These are phyloP conservation scores for Colletotrichum plurivorum DNA, from an alignment of 2,329 filamentous ascomycete genomes.

Conservation along the genomic window DNA sequence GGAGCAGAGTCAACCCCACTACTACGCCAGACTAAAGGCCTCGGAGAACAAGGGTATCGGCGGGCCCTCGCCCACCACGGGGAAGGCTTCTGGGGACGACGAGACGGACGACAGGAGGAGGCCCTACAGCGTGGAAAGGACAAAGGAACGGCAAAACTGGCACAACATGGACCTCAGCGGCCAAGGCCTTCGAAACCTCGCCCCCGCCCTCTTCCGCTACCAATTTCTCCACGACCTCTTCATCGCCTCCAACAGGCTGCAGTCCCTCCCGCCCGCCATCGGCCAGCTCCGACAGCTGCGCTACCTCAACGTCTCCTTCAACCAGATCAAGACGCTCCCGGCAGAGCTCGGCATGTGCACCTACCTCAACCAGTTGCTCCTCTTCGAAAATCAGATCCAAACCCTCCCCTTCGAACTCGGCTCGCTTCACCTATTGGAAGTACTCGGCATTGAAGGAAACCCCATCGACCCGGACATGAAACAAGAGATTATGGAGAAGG, in stretches of 20 bases:
- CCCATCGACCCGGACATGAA: slow-evolving; percentile 83
- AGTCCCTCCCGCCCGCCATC: slow-evolving; percentile 83
- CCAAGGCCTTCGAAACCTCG: slow-evolving; percentile 90
- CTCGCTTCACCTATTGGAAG: slow-evolving; percentile 88
- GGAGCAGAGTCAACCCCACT: slow-evolving; percentile 75
- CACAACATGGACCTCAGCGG: slow-evolving; percentile 94
- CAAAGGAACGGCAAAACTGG: slow-evolving; percentile 85
- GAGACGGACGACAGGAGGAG: slow-evolving; percentile 71
- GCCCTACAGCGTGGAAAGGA: slow-evolving; percentile 76
- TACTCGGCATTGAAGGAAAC: slow-evolving; percentile 93
- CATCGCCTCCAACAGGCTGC: slow-evolving; percentile 92
- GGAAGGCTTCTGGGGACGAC: slow-evolving; percentile 64
- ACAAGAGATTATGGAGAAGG: slow-evolving; percentile 86
- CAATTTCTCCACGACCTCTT: slow-evolving; percentile 92
- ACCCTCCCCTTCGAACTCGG: slow-evolving; percentile 89
- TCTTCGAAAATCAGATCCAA: slow-evolving; percentile 92
- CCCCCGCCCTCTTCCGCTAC: slow-evolving; percentile 86
- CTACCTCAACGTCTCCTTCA: slow-evolving; percentile 89
- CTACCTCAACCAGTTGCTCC: slow-evolving; percentile 84
- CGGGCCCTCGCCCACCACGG: slow-evolving; percentile 65
- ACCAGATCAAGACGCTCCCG: slow-evolving; percentile 85
- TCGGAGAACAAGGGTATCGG: slow-evolving; percentile 77
- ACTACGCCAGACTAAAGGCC: slow-evolving; percentile 81
- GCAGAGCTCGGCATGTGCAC: slow-evolving; percentile 97
- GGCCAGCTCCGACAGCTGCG: slow-evolving; percentile 86